Evolutionary conservation across 345 rosid species (phyloP), one percentile per base, ranked within the genome.

Genomic region (Crucihimalaya himalaica): DNA sequence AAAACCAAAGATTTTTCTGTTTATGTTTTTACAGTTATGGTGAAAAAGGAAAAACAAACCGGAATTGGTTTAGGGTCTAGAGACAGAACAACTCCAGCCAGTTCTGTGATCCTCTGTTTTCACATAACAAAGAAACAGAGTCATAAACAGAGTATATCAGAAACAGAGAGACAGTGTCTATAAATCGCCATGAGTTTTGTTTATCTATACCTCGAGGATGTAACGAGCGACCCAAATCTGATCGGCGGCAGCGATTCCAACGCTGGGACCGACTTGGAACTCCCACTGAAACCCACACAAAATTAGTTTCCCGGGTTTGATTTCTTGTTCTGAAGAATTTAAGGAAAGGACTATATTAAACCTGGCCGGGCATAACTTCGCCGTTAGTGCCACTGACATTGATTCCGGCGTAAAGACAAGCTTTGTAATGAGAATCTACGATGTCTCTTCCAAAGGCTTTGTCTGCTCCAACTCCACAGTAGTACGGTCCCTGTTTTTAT

Each of bases 361-460:
- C 93, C 82, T 89, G 96, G 6, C 91, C 92, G 0, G 97, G 94
- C 97, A 92, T 92, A 14, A 92, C 96, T 78, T 92, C 97, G 0
- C 92, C 96, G 25, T 92, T 89, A 70, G 86, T 87, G 16, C 97
- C 97, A 28, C 92, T 83, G 52, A 92, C 82, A 77, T 80, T 81
- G 52, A 92, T 84, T 1, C 94, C 94, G 12, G 96, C 89, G 61
- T 86, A 92, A 45, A 92, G 80, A 71, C 98, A 89, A 2, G 98
- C 94, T 79, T 89, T 92, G 86, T 88, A 92, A 66, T 92, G 96
- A 3, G 98, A 46, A 42, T 92, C 84, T 5, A 87, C 91, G 0
- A 92, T 86, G 71, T 92, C 94, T 31, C 94, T 71, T 5, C 98
- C 94, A 16, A 88, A 84, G 18, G 96, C 86, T 80, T 89, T 92